These are phyloP conservation scores for Quillaja saponaria DNA, from an alignment of 306 rosid species.

Conservation along the genomic window DNA sequence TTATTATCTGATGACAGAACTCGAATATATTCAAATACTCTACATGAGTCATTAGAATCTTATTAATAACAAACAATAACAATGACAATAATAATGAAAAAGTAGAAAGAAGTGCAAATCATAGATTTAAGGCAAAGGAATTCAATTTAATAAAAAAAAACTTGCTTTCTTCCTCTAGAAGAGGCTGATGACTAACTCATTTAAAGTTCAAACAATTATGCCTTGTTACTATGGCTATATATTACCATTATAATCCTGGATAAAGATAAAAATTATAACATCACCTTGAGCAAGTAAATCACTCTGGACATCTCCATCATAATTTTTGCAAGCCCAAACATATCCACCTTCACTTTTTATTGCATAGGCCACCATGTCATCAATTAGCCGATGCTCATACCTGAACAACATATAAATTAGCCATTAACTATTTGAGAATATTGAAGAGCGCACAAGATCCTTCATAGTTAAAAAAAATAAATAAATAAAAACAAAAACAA, in stretches of 20 bases:
- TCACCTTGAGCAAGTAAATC: slow-evolving; percentile 99
- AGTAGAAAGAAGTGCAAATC: no score
- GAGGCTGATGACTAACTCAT: background rate
- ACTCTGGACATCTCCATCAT: slow-evolving; percentile 96
- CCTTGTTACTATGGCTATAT: slow-evolving; percentile 8
- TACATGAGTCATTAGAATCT: slow-evolving; percentile 8
- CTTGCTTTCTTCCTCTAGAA: background rate
- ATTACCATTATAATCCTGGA: slow-evolving; percentile 11
- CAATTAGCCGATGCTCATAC: slow-evolving; percentile 98
- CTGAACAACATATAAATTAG: slow-evolving; percentile 46
- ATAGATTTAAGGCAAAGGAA: background rate
- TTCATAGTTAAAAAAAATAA: background rate
- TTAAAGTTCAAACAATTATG: background rate
- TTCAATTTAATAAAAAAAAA: background rate
- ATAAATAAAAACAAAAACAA: background rate
- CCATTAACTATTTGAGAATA: slow-evolving; percentile 28
- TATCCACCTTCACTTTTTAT: slow-evolving; percentile 97
- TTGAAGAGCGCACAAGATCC: slow-evolving; percentile 17
- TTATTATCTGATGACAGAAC: no score
- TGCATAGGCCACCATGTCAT: slow-evolving; percentile 98
- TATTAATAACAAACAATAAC: background rate
- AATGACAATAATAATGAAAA: no score
- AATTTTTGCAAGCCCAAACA: slow-evolving; percentile 99
- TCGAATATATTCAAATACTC: no score
- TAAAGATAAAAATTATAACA: no score